Conservation (phyloP, 257 asterid genomes). For the Solanum chiquidenum region DNA sequence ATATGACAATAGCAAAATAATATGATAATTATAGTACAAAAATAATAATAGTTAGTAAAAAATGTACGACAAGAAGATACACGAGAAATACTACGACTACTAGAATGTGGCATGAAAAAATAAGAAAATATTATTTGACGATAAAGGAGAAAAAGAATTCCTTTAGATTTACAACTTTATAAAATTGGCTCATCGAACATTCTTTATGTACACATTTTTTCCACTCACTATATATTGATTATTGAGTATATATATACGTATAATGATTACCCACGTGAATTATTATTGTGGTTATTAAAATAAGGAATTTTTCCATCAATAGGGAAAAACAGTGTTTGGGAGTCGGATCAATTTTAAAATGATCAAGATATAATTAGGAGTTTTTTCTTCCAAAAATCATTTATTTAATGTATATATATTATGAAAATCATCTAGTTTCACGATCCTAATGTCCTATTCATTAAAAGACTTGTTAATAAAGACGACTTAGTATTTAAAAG, state of each 20-base stretch:
- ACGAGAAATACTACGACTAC: no score
- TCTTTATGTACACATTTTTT: not conserved
- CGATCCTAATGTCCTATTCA: not conserved
- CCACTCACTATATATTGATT: not conserved
- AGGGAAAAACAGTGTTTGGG: not conserved
- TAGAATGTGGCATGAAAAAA: not conserved
- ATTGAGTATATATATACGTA: not conserved
- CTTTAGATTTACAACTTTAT: not conserved
- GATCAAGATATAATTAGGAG: not conserved
- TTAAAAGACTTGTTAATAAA: not conserved
- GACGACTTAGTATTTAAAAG: no score
- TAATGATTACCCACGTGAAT: not conserved
- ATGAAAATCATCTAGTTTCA: not conserved
- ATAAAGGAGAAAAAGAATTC: not conserved
- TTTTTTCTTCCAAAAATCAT: not conserved
- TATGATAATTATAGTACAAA: not conserved
- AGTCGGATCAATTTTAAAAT: not conserved
- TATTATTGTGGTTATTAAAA: not conserved
- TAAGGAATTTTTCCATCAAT: not conserved
- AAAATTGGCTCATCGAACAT: not conserved
- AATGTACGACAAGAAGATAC: no score
- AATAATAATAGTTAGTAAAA: not conserved
- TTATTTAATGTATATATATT: not conserved
- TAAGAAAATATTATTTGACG: not conserved
- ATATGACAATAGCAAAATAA: not conserved